Conservation (phyloP, 2,329 filamentous ascomycete genomes). For the Dactylonectria macrodidyma region DNA sequence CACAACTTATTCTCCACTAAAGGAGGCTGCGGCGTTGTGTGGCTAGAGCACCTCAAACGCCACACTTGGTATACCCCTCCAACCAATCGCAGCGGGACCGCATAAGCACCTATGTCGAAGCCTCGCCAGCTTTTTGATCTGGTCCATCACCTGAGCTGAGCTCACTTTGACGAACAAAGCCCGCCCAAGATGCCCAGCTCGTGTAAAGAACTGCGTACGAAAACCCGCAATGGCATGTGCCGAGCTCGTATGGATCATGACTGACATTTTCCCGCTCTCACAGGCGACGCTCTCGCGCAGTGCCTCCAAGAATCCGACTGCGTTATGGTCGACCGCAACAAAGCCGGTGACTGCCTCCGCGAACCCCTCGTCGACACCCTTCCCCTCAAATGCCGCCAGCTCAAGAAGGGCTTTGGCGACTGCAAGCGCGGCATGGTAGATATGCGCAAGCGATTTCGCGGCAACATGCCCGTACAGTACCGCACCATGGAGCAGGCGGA, state of each 20-base stretch:
- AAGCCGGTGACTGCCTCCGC: constrained; percentile 89
- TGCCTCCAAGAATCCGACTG: constrained; percentile 98
- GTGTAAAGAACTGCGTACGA: constrained; percentile 92
- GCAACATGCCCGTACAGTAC: constrained; percentile 87
- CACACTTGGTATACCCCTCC: constrained; percentile 17
- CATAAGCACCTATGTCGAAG: constrained; percentile 39
- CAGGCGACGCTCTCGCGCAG: constrained; percentile 91
- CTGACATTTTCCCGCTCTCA: constrained; percentile 14
- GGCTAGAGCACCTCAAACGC: constrained; percentile 18
- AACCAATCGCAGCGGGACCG: constrained; percentile 49
- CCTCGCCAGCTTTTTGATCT: constrained; percentile 39
- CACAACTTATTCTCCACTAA: background rate
- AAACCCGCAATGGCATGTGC: constrained; percentile 52
- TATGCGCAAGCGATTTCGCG: constrained; percentile 98
- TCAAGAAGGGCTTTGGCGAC: constrained; percentile 93
- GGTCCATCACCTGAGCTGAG: constrained; percentile 38
- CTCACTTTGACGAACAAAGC: constrained; percentile 34
- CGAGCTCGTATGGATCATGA: constrained; percentile 10
- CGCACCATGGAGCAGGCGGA: constrained; percentile 71
- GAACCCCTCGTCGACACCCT: constrained; percentile 85
- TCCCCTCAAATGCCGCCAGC: constrained; percentile 89
- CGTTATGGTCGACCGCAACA: constrained; percentile 92
- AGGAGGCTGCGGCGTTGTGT: background rate
- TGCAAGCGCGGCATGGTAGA: constrained; percentile 98
- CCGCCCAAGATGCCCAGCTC: constrained; percentile 85